phyloP scores from a whole-genome alignment of 2,329 filamentous ascomycete species.

The Exophiala dermatitidis region DNA sequence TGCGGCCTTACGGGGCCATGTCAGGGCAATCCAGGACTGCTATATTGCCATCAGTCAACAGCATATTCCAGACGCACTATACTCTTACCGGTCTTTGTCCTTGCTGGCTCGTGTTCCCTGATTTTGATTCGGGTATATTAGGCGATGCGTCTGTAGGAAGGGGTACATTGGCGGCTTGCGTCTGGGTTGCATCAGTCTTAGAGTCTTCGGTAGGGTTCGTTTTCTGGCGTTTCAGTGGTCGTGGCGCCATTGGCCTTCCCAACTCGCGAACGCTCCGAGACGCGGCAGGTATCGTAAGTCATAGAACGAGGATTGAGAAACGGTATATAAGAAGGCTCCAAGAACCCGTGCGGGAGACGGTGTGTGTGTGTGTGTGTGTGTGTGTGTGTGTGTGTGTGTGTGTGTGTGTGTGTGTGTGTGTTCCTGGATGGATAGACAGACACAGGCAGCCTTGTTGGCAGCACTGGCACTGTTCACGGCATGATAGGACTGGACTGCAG shows the following conservation, averaged over 20 bases:
- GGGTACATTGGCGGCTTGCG: constrained; percentile 13
- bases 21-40: constrained; percentile 38
- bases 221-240: constrained; percentile 26
- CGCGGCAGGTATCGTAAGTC: no score
- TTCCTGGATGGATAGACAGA: no score
- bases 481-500: no score
- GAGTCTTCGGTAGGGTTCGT: constrained; percentile 19
- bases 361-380: no score
- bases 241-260: constrained; percentile 21
- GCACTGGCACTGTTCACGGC: no score
- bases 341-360: no score
- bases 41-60: neutral
- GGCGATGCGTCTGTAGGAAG: constrained; percentile 18
- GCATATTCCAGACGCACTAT: neutral
- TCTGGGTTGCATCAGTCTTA: constrained; percentile 1
- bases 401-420: no score
- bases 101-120: neutral
- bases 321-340: no score
- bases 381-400: no score
- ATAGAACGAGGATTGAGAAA: no score
- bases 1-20: constrained; percentile 44
- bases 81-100: constrained; percentile 16
- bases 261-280: no score
- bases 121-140: neutral
- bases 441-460: no score